Conservation (phyloP, 306 rosid species). For the Cucumis sativus region DNA sequence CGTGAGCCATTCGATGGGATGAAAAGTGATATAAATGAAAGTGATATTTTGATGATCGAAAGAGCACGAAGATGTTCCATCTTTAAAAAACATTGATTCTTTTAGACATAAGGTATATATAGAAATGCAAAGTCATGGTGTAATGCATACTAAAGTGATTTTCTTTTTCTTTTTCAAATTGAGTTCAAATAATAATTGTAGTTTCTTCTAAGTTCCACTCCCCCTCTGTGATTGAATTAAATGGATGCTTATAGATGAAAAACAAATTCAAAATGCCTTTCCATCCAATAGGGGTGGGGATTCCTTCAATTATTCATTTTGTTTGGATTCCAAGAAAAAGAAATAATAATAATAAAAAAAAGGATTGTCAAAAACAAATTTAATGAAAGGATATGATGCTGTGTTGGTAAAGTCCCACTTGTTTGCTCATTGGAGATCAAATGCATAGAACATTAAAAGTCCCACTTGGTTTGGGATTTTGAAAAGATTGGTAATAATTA, state of each 20-base stretch:
- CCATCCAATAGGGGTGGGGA: slow-evolving; percentile 31
- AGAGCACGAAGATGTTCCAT: background rate
- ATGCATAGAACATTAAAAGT: background rate
- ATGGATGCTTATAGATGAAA: background rate
- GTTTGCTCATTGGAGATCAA: slow-evolving; percentile 1
- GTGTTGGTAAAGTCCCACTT: slow-evolving; percentile 1
- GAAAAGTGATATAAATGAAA: too few species aligned
- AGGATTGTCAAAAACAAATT: background rate
- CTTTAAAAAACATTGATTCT: background rate
- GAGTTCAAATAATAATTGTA: background rate
- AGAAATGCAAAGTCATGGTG: background rate
- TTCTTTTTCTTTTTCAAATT: background rate
- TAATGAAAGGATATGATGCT: slow-evolving; percentile 1
- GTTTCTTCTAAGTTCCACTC: background rate
- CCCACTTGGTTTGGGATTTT: too few species aligned
- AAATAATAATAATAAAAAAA: background rate
- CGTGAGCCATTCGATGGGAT: too few species aligned
- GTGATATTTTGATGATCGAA: background rate
- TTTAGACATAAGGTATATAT: background rate
- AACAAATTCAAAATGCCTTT: slow-evolving; percentile 1
- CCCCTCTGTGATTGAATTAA: background rate
- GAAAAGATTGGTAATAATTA: too few species aligned
- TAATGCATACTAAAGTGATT: background rate
- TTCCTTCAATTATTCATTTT: slow-evolving; percentile 15
- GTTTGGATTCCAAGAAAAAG: slow-evolving; percentile 9